Conservation (phyloP, 2,329 filamentous ascomycete genomes). For the Didymosphaeria variabile region DNA sequence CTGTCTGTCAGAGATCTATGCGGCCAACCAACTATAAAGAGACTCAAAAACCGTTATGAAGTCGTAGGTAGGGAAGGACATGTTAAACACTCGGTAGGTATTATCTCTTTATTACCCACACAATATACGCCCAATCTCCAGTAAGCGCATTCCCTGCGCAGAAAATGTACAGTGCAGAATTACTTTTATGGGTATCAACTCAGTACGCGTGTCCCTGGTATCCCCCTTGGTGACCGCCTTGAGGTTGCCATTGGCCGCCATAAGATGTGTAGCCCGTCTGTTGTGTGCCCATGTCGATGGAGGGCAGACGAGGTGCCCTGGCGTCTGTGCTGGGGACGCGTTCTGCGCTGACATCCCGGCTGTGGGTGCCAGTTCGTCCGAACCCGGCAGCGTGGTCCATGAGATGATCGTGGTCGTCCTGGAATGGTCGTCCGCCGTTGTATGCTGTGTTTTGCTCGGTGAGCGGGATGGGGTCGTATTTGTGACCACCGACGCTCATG, state of each 20-base stretch:
- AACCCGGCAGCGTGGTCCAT: conserved; percentile 48
- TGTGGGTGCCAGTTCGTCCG: conserved; percentile 34
- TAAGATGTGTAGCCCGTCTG: conserved; percentile 33
- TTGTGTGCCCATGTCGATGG: conserved; percentile 36
- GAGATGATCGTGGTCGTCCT: conserved; percentile 41
- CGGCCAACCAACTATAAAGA: conserved; percentile 15
- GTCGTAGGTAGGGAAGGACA: conserved; percentile 22
- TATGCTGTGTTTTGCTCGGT: conserved; percentile 46
- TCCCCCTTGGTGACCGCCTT: conserved; percentile 21
- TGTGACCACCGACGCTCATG: conserved; percentile 39
- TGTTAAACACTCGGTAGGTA: conserved; percentile 15
- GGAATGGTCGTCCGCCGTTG: conserved; percentile 32
- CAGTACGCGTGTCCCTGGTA: conserved; percentile 40
- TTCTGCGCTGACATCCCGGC: conserved; percentile 32
- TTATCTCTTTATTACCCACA: neutral
- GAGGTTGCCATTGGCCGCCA: conserved; percentile 37
- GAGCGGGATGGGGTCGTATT: conserved; percentile 50
- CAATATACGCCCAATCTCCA: neutral
- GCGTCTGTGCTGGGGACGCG: conserved; percentile 34
- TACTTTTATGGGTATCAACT: conserved; percentile 23
- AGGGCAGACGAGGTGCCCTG: conserved; percentile 40
- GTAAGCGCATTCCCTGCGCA: conserved; percentile 4
- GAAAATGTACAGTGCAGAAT: conserved; percentile 30
- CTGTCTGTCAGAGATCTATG: conserved; percentile 22
- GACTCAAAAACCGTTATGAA: conserved; percentile 27